A percentile compares a stretch with the other conserved stretches of the same genome.
Conservation (phyloP, 345 rosid species). For the Odontarrhena argentea region DNA sequence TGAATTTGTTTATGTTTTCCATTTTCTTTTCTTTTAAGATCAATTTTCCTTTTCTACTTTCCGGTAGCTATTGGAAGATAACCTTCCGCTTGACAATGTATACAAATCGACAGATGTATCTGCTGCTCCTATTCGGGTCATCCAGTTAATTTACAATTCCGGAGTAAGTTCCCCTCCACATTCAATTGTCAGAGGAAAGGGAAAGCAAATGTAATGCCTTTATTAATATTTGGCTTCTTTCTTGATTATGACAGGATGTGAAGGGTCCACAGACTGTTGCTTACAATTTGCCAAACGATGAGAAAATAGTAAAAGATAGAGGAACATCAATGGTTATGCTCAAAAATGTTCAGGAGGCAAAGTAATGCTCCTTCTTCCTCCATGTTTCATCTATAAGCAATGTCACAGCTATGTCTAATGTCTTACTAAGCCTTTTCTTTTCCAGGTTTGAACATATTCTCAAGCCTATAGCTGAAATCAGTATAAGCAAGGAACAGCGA, state of each 20-base stretch:
- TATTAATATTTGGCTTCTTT: conserved; percentile 34
- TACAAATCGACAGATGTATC: conserved; percentile 71
- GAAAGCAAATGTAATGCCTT: conserved; percentile 4
- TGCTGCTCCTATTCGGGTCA: conserved; percentile 94
- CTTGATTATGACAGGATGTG: conserved; percentile 65
- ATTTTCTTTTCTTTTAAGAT: conserved; percentile 21
- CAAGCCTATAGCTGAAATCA: conserved; percentile 73
- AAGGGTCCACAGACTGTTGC: conserved; percentile 97
- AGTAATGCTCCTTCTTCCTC: conserved; percentile 51
- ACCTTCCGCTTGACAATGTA: conserved; percentile 81
- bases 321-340: conserved; percentile 99
- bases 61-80: conserved; percentile 70
- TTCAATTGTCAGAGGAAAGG: conserved; percentile 10
- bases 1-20: background rate
- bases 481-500: conserved; percentile 66
- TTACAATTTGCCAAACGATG: conserved; percentile 93
- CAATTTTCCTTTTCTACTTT: conserved; percentile 21
- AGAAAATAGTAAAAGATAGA: conserved; percentile 80
- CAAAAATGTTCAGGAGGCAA: conserved; percentile 85
- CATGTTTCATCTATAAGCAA: conserved; percentile 4
- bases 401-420: conserved; percentile 23
- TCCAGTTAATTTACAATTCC: conserved; percentile 75
- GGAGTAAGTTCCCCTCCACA: conserved; percentile 63
- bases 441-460: conserved; percentile 86
- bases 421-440: conserved; percentile 21